phyloP scores from a whole-genome alignment of 495 filamentous ascomycete genomes.

The Aspergillus sclerotiicarbonarius region DNA sequence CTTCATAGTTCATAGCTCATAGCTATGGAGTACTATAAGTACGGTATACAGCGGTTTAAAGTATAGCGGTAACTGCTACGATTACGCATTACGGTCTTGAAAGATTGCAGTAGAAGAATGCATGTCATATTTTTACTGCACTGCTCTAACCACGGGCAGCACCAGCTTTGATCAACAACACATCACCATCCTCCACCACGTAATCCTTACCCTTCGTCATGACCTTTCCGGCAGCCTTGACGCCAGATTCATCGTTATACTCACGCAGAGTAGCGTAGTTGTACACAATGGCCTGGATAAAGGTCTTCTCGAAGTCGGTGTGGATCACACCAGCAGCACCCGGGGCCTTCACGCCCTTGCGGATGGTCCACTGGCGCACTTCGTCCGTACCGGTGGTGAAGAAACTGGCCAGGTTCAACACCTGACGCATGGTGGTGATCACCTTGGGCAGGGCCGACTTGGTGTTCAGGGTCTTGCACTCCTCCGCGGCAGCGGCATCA shows the following conservation, averaged over 20 bases:
- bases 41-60: no score
- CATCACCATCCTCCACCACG: slow-evolving; percentile 56
- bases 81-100: no score
- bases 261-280: slow-evolving; percentile 80
- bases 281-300: slow-evolving; percentile 92
- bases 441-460: slow-evolving; percentile 92
- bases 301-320: slow-evolving; percentile 99
- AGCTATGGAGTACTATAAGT: no score
- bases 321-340: slow-evolving; percentile 98
- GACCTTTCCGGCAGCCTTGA: slow-evolving; percentile 92
- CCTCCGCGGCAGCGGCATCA: slow-evolving; percentile 76
- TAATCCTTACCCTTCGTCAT: slow-evolving; percentile 99
- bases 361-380: slow-evolving; percentile 97
- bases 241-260: slow-evolving; percentile 79
- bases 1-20: no score
- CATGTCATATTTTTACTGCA: slow-evolving; percentile 8
- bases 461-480: slow-evolving; percentile 84
- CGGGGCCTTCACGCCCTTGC: slow-evolving; percentile 94
- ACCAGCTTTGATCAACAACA: slow-evolving; percentile 90
- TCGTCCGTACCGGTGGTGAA: slow-evolving; percentile 98
- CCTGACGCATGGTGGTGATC: slow-evolving; percentile 89
- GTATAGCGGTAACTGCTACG: slow-evolving; percentile 2
- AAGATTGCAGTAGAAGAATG: background rate
- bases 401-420: slow-evolving; percentile 87
- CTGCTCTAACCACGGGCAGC: slow-evolving; percentile 72